These are phyloP conservation scores for Otatea glauca DNA, from an alignment of 176 grass and related monocot species.

Conservation along the genomic window DNA sequence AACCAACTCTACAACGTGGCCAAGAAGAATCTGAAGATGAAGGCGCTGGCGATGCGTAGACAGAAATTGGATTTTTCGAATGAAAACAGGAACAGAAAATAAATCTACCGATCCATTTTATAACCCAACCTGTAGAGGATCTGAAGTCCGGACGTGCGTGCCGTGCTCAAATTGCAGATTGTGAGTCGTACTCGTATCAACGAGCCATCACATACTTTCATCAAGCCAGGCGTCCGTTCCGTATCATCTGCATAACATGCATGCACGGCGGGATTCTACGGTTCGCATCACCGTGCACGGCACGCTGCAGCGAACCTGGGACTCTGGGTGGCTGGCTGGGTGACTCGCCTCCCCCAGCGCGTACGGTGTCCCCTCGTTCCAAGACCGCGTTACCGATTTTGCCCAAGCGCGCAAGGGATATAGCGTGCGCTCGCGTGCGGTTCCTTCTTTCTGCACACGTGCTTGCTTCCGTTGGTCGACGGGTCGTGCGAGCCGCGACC, in stretches of 20 bases:
- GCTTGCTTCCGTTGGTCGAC: neutral
- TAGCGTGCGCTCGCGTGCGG: neutral
- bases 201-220: neutral
- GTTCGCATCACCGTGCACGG: slow-evolving; percentile 38
- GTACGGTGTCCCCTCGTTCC: slow-evolving; percentile 53
- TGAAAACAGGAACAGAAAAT: too few relatives aligned
- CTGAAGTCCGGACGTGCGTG: too few relatives aligned
- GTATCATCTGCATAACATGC: neutral
- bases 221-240: neutral
- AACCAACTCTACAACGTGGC: too few relatives aligned
- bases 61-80: too few relatives aligned
- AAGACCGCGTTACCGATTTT: neutral
- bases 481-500: neutral
- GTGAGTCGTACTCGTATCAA: neutral
- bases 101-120: too few relatives aligned
- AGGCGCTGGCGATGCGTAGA: too few relatives aligned
- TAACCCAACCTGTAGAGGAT: too few relatives aligned
- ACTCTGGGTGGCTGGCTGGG: neutral
- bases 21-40: too few relatives aligned
- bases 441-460: neutral
- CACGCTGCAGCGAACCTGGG: slow-evolving; percentile 28
- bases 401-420: slow-evolving; percentile 5
- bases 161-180: neutral
- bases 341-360: slow-evolving; percentile 29
- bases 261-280: neutral